These are phyloP conservation scores for Phellopilus nigrolimitatus DNA, from an alignment of 1,284 basidiomycete genomes.

Conservation along the genomic window DNA sequence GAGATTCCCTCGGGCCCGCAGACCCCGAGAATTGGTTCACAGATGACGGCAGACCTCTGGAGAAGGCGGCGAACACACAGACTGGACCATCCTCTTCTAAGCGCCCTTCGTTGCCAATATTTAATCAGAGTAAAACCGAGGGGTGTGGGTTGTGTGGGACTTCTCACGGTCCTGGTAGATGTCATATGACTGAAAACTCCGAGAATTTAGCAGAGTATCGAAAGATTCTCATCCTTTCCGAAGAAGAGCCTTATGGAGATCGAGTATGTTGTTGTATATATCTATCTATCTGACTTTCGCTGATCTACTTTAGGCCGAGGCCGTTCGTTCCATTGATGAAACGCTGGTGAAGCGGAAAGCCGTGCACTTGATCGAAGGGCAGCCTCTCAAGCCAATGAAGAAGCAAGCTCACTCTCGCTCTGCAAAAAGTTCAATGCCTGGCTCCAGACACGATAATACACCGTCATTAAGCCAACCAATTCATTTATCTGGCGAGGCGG, in stretches of 20 bases:
- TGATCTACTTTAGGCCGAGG: constrained; percentile 42
- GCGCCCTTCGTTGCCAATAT: constrained; percentile 22
- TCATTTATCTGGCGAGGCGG: too few species aligned
- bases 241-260: constrained; percentile 59
- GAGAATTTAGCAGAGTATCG: constrained; percentile 65
- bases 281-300: background rate
- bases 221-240: constrained; percentile 52
- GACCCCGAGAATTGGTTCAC: background rate
- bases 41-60: too few species aligned
- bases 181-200: constrained; percentile 60
- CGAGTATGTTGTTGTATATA: constrained; percentile 40
- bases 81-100: constrained; percentile 12
- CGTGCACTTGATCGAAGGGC: constrained; percentile 49
- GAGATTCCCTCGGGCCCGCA: constrained; percentile 16
- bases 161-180: constrained; percentile 46
- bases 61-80: constrained; percentile 21
- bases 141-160: constrained; percentile 59
- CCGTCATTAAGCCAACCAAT: too few species aligned
- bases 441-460: background rate
- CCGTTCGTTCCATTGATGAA: constrained; percentile 62
- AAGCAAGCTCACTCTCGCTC: background rate
- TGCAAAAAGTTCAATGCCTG: background rate
- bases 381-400: constrained; percentile 47
- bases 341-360: constrained; percentile 50
- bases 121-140: constrained; percentile 23